Percentiles rank a stretch among this genome's conserved stretches.
Conservation (phyloP, 345 rosid genomes). For the Populus ilicifolia region DNA sequence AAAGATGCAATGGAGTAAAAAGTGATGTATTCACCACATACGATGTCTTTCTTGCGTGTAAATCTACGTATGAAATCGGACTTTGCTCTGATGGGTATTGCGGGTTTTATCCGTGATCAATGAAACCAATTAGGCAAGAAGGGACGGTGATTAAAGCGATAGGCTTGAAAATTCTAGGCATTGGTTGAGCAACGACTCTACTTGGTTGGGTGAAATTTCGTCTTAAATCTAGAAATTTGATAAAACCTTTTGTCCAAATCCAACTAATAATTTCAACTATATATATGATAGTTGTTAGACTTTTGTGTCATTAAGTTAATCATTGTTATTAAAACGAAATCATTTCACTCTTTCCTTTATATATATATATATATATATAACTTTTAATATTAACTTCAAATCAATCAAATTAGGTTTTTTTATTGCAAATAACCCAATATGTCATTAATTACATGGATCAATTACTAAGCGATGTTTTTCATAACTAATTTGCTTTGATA, state of each 20-base stretch:
- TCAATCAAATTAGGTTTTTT: too few species aligned
- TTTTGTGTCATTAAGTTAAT: too few species aligned
- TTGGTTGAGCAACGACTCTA: neutral
- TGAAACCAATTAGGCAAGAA: slow-evolving; percentile 3
- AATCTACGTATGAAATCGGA: slow-evolving; percentile 12
- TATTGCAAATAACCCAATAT: too few species aligned
- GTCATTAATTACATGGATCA: too few species aligned
- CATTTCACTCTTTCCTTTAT: too few species aligned
- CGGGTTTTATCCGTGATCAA: slow-evolving; percentile 14
- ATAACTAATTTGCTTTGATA: neutral
- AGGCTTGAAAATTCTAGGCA: neutral
- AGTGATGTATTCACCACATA: slow-evolving; percentile 1
- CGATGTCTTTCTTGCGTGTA: slow-evolving; percentile 16
- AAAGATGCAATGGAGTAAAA: slow-evolving; percentile 13
- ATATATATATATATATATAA: too few species aligned
- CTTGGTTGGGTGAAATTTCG: neutral
- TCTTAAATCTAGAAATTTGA: neutral
- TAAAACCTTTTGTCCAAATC: neutral
- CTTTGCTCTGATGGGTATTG: slow-evolving; percentile 17
- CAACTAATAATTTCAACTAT: neutral
- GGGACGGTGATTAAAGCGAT: neutral
- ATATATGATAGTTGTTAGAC: too few species aligned
- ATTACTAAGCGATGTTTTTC: neutral
- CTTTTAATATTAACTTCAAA: too few species aligned
- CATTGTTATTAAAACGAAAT: too few species aligned